These are phyloP conservation scores for Arthrocladium fulminans DNA, from an alignment of 2,329 filamentous ascomycete species.

Conservation along the genomic window DNA sequence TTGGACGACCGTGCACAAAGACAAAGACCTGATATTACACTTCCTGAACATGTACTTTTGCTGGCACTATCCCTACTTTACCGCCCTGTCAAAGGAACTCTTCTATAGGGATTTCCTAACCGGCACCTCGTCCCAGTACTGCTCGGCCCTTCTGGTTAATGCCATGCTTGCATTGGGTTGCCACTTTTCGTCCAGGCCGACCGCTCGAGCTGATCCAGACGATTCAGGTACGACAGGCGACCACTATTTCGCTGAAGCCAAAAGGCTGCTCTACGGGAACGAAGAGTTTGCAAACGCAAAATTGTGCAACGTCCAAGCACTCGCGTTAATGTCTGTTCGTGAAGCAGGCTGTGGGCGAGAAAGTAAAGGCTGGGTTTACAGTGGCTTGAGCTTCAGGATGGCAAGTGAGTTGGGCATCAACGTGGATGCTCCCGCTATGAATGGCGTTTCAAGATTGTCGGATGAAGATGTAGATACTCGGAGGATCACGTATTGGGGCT, in stretches of 20 bases:
- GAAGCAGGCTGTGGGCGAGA: constrained; percentile 92
- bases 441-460: constrained; percentile 52
- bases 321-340: constrained; percentile 90
- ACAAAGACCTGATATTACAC: constrained; percentile 70
- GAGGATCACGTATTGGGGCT: constrained; percentile 92
- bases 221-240: constrained; percentile 84
- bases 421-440: constrained; percentile 65
- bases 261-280: constrained; percentile 77
- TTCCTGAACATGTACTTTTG: constrained; percentile 96
- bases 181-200: constrained; percentile 74
- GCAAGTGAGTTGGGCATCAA: constrained; percentile 89
- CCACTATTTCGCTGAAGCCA: constrained; percentile 92
- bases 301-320: constrained; percentile 81
- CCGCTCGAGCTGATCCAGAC: constrained; percentile 60
- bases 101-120: constrained; percentile 79
- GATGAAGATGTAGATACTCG: constrained; percentile 84
- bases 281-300: constrained; percentile 88
- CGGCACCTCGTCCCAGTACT: constrained; percentile 65
- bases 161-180: constrained; percentile 87
- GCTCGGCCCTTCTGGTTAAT: constrained; percentile 83
- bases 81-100: constrained; percentile 72
- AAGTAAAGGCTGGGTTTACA: constrained; percentile 96
- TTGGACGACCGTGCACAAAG: constrained; percentile 80
- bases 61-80: constrained; percentile 97
- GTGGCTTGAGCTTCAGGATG: constrained; percentile 97